Evolutionary conservation across 202 grass and related monocot genomes (phyloP), one percentile per base, ranked within the genome.

Genomic region (Elaeis oleifera): DNA sequence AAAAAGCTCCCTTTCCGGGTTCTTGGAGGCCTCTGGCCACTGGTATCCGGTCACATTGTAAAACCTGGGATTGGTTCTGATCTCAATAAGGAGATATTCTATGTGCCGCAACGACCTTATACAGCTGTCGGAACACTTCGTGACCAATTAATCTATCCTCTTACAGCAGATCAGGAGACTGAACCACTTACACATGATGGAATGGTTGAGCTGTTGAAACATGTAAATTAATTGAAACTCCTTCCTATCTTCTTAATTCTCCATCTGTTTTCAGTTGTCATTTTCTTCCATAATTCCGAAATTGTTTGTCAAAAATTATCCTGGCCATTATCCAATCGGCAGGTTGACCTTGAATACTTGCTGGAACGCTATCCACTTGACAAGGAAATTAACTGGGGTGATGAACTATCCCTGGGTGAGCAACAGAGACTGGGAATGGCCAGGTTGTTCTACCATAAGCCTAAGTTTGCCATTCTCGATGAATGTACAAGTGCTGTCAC

Each of bases 31-130:
- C 75, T 99, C 24, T 99, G 94, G 94, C 94, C 94, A 53, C 78
- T 99, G 18, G 74, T 99, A 69, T 89, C 94, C 73, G 94, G 94
- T 60, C 74, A 92, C 73, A 99, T 99, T 92, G 84, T 85, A 69
- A 99, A 99, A 74, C 94, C 94, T 77, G 94, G 94, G 74, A 80
- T 99, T 78, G 94, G 94, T 76, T 92, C 85, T 17, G 85, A 99
- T 89, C 88, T 99, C 57, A 99, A 99, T 71, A 99, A 97, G 80
- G 94, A 99, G 78, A 99, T 99, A 19, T 99, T 99, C 74, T 99
- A 99, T 86, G 94, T 99, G 26, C 94, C 94, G 15, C 94, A 99
- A 80, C 87, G 94, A 53, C 94, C 94, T 60, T 99, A 99, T 72
- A 99, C 88, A 77, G 94, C 94, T 77, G 94, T 99, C 77, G 94